Conservation (phyloP, 1,139 yeast species). For the Nakaseomyces bracarensis region DNA sequence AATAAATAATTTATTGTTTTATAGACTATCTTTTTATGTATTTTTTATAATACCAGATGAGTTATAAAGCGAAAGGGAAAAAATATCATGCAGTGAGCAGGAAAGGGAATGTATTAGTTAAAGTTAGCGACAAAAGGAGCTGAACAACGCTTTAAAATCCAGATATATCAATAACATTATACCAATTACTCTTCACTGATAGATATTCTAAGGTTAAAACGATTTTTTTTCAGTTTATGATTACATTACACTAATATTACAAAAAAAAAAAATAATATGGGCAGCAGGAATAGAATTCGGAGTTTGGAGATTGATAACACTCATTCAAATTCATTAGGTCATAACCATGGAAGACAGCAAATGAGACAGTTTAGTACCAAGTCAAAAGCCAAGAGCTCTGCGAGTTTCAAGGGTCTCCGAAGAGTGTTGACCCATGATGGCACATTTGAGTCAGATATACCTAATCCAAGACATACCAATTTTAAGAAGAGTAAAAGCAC, state of each 20-base stretch:
- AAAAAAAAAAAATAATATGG: neutral
- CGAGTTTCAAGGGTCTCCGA: constrained; percentile 30
- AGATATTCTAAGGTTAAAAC: no score
- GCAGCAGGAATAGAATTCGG: constrained; percentile 1
- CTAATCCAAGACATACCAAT: constrained; percentile 11
- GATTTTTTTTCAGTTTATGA: neutral
- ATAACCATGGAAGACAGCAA: constrained; percentile 8
- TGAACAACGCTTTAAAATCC: no score
- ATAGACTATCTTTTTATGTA: no score
- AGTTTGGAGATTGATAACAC: constrained; percentile 3
- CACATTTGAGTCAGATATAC: constrained; percentile 11
- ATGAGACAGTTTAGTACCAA: constrained; percentile 30
- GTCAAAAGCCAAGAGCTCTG: constrained; percentile 29
- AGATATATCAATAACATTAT: no score
- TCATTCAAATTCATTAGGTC: constrained; percentile 1
- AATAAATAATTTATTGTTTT: no score
- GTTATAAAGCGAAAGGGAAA: no score
- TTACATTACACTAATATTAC: no score
- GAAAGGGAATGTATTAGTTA: no score
- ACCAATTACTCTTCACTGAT: no score
- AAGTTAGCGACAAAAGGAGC: no score
- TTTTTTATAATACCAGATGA: no score
- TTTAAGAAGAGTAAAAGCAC: constrained; percentile 25
- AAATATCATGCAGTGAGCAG: no score
- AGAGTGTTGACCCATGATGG: constrained; percentile 24